These are phyloP conservation scores for Paramecium caudatum DNA, from an alignment of 73 alveolate species.

Conservation along the genomic window DNA sequence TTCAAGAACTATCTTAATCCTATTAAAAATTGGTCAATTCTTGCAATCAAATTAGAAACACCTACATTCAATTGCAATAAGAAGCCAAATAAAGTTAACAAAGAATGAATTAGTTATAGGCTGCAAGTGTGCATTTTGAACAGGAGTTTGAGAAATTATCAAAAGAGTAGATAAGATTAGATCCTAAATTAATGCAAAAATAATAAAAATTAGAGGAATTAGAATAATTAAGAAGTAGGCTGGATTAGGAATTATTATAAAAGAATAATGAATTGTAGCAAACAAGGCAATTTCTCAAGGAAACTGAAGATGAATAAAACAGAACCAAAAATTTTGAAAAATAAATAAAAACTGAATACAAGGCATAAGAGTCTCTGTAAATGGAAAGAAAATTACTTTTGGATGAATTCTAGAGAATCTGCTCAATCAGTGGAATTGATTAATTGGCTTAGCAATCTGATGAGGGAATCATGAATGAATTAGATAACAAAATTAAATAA, in stretches of 20 bases:
- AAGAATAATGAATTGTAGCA: background rate
- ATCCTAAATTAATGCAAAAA: conserved; percentile 45
- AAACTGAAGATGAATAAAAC: conserved; percentile 31
- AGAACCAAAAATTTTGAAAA: conserved; percentile 41
- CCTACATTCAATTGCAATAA: conserved; percentile 13
- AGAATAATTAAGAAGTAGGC: conserved; percentile 28
- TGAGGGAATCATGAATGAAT: conserved; percentile 26
- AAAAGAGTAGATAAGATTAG: conserved; percentile 29
- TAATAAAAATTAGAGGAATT: conserved; percentile 56
- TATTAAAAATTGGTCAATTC: conserved; percentile 11
- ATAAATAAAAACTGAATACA: conserved; percentile 1
- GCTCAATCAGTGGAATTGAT: conserved; percentile 58
- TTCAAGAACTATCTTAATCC: conserved; percentile 51
- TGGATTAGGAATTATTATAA: background rate
- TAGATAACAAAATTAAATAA: conserved; percentile 36
- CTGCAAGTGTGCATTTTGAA: conserved; percentile 37
- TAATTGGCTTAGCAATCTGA: conserved; percentile 27
- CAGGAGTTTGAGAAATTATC: conserved; percentile 42
- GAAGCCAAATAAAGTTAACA: conserved; percentile 34
- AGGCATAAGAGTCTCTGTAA: conserved; percentile 56
- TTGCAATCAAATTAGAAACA: conserved; percentile 20
- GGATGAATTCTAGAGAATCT: conserved; percentile 50
- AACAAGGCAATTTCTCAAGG: background rate
- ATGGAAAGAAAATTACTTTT: conserved; percentile 46
- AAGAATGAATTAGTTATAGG: conserved; percentile 29